A percentile compares a stretch with the other conserved stretches of the same genome.
Conservation (phyloP, 352 stramenopile genomes). For the Phytophthora macrochlamydospora region DNA sequence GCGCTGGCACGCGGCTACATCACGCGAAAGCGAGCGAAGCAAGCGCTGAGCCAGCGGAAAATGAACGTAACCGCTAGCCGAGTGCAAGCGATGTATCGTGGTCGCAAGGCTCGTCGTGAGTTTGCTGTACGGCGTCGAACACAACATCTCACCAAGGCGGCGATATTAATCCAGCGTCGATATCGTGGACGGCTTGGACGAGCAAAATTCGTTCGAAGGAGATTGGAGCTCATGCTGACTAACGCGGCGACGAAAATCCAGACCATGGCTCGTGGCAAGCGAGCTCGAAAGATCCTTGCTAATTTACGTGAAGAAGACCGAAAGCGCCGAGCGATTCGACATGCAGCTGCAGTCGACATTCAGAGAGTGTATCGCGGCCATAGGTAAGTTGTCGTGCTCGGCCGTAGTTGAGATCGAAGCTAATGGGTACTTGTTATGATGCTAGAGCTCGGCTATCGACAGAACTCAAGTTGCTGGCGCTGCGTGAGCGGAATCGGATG, state of each 20-base stretch:
- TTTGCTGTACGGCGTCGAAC: conserved; percentile 28
- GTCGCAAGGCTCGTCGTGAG: conserved; percentile 49
- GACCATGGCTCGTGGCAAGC: conserved; percentile 43
- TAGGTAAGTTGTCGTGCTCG: conserved; percentile 32
- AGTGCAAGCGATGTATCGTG: conserved; percentile 66
- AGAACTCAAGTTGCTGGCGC: conserved; percentile 65
- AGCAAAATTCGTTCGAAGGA: conserved; percentile 61
- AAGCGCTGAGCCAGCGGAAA: conserved; percentile 25
- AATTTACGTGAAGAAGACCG: conserved; percentile 39
- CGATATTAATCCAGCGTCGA: conserved; percentile 64
- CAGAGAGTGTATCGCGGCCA: conserved; percentile 79
- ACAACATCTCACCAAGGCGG: conserved; percentile 43
- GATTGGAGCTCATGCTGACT: conserved; percentile 56
- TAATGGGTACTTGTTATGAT: conserved; percentile 4
- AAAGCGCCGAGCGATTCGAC: conserved; percentile 35
- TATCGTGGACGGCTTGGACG: conserved; percentile 73
- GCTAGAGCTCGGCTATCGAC: conserved; percentile 63
- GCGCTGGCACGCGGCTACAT: conserved; percentile 48
- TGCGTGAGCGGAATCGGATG: conserved; percentile 65
- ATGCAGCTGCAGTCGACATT: conserved; percentile 56
- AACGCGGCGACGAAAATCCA: conserved; percentile 65
- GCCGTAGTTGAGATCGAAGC: not conserved
- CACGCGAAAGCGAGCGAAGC: conserved; percentile 27
- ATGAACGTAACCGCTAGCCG: conserved; percentile 47
- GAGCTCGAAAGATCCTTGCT: conserved; percentile 37